These are phyloP conservation scores for Cenococcum geophilum DNA, from an alignment of 495 filamentous ascomycete genomes.

Conservation along the genomic window DNA sequence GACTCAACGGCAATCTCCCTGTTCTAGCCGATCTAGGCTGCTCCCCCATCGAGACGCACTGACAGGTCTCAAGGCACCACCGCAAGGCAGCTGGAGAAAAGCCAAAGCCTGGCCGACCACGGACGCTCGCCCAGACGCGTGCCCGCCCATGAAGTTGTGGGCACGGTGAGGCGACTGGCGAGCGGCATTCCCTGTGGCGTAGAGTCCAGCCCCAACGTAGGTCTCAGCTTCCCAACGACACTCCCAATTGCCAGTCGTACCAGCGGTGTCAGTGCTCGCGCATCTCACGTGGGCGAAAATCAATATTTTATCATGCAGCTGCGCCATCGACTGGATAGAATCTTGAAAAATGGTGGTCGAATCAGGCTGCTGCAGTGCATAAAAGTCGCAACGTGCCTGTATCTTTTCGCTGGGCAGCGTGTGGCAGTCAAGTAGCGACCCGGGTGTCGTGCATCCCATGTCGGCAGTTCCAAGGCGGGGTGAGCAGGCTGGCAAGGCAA, in stretches of 20 bases:
- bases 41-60: not conserved
- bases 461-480: no score
- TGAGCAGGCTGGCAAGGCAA: no score
- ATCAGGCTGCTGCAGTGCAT: not conserved
- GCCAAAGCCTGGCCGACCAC: not conserved
- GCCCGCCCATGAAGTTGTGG: not conserved
- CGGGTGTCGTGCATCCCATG: no score
- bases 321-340: not conserved
- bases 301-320: slow-evolving; percentile 1
- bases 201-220: not conserved
- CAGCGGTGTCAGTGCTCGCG: not conserved
- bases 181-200: not conserved
- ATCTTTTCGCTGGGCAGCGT: not conserved
- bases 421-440: not conserved
- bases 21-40: no score
- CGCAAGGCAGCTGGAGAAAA: not conserved
- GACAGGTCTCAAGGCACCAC: not conserved
- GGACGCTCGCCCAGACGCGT: not conserved
- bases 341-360: not conserved
- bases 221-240: not conserved
- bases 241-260: not conserved
- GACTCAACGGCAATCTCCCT: no score
- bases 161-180: not conserved
- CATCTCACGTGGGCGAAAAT: slow-evolving; percentile 5
- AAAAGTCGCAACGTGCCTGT: not conserved